Evolutionary conservation across 2,329 filamentous ascomycete genomes (phyloP), one percentile per base, ranked within the genome.

Genomic region (Fusarium metavorans): DNA sequence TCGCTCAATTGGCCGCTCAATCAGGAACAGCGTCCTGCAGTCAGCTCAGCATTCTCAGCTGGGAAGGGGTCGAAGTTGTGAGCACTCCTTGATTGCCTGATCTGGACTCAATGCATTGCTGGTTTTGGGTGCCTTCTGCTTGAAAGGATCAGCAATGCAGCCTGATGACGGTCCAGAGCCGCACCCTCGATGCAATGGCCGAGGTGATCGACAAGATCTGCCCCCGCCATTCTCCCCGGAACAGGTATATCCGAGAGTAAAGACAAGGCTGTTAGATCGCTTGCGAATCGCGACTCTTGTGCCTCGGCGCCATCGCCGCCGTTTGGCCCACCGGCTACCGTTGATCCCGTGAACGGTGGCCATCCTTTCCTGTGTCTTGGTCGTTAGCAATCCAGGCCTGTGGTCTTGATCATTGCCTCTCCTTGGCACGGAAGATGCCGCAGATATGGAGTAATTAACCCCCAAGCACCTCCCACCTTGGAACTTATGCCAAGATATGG

Each of bases 191-290:
- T 64, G 65, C 64, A 64, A 64, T 72, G 60, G 39, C 63, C 64
- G 63, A 68, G 41, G 66, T 72, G 77, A 79, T 79, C 77, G 76
- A 68, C 77, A 78, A 77, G 77, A 77, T 79, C 73, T 76, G 60
- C 74, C 77, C 71, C 77, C 73, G 75, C 72, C 75, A 71, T 74
- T 30, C 54, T 66, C 70, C 68, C 77, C 72, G 71, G 73, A 77
- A 70, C 68, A 71, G 60, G 41, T 66, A 60, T 68, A 69, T 34
- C 77, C 77, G 77, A 58, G 54, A 67, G 61, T 45, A 62, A 61
- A 68, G 64, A 70, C 71, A 41, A 62, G 64, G 41, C 52, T 76
- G 59, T 65, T 41, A 69, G 64, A 71, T 75, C 67, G 64, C 73
- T 64, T 62, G 61, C 16, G 37, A 72, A 65, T 50, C 63, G 27